These are phyloP conservation scores for Russula ochroleuca DNA, from an alignment of 768 basidiomycete species.

Conservation along the genomic window DNA sequence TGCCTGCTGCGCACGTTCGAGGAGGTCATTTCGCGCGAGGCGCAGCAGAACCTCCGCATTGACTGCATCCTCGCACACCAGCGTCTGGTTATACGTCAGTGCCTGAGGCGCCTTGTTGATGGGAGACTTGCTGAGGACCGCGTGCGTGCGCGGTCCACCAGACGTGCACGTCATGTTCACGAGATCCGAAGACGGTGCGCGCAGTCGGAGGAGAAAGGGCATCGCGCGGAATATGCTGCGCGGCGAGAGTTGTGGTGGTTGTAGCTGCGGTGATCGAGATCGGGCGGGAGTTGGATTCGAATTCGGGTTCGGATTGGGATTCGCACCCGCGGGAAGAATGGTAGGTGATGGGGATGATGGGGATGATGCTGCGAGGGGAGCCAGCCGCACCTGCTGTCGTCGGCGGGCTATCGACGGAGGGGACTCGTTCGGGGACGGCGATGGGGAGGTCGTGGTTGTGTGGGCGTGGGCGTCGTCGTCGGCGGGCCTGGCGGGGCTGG, in stretches of 20 bases:
- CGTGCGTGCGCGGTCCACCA: conserved; percentile 17
- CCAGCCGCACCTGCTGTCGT: background rate
- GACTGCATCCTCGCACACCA: conserved; percentile 22
- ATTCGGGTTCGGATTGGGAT: background rate
- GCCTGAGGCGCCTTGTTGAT: background rate
- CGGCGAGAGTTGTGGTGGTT: conserved; percentile 13
- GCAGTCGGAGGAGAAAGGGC: conserved; percentile 19
- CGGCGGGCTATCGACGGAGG: background rate
- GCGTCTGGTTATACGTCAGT: conserved; percentile 9
- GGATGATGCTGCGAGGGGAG: background rate
- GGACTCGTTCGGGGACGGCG: background rate
- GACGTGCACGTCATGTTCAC: conserved; percentile 15
- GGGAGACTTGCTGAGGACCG: background rate
- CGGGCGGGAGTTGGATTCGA: background rate
- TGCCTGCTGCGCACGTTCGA: conserved; percentile 53
- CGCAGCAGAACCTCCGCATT: conserved; percentile 21
- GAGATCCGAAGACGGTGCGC: conserved; percentile 8
- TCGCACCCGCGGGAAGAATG: background rate
- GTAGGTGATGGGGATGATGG: background rate
- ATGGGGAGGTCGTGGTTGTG: background rate
- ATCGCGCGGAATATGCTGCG: conserved; percentile 21
- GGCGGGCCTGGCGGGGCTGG: background rate
- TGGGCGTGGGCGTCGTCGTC: background rate
- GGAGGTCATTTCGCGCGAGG: conserved; percentile 29
- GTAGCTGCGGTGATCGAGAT: background rate